phyloP scores from a whole-genome alignment of 345 rosid species.

The Conringia planisiliqua region DNA sequence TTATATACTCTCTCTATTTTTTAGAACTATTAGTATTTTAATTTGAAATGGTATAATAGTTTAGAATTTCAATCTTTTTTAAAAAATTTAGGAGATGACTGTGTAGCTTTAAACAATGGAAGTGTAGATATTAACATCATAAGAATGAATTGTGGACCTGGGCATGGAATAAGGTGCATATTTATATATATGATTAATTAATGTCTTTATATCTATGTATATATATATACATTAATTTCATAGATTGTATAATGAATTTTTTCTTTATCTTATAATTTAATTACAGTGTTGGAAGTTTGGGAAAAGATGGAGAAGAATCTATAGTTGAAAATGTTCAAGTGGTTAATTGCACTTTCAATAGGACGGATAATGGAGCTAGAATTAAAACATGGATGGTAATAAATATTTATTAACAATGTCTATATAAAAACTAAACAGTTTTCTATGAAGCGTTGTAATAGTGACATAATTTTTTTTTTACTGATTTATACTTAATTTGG shows the following conservation, averaged over 20 bases:
- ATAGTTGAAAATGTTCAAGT: conserved; percentile 41
- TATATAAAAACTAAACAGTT: not conserved
- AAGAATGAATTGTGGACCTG: conserved; percentile 31
- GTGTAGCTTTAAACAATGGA: conserved; percentile 42
- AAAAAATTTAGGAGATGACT: conserved; percentile 49
- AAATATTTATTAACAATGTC: not conserved
- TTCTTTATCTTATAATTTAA: not conserved
- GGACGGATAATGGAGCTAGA: conserved; percentile 47
- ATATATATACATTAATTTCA: not conserved
- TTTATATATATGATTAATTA: not conserved
- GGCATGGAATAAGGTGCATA: conserved; percentile 41
- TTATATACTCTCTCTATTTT: not conserved
- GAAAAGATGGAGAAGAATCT: conserved; percentile 28
- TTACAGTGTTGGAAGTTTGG: conserved; percentile 57
- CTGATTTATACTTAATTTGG: not conserved
- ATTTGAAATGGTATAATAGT: not conserved
- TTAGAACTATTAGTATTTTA: not conserved
- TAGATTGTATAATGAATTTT: not conserved
- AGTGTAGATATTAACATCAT: conserved; percentile 23
- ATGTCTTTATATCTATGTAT: not conserved
- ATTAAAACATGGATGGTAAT: conserved; percentile 57
- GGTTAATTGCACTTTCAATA: conserved; percentile 38
- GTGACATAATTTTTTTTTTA: not conserved
- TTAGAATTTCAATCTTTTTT: not conserved
- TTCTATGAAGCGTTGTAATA: not conserved